Evolutionary conservation across 2,329 filamentous ascomycete species (phyloP), one percentile per base, ranked within the genome.

Genomic region (Lecanicillium sp.): DNA sequence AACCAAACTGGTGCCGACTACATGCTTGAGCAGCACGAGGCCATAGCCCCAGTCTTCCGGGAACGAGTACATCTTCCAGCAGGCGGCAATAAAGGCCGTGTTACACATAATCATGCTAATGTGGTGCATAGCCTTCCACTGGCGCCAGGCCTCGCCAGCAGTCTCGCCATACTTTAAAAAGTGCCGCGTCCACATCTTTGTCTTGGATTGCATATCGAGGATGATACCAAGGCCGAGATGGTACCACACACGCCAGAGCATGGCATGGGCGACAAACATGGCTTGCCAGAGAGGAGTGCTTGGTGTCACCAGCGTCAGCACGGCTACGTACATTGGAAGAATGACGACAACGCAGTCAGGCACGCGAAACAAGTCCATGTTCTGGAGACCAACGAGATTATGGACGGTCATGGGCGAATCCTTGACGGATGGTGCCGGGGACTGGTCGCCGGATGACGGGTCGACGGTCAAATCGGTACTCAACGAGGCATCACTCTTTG

Each of bases 81-180:
- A 87, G 2, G 89, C 88, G 14, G 88, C 86, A 43, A 90, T 72
- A 59, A 95, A 95, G 42, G 85, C 90, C 15, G 82, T 73, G 53
- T 95, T 90, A 61, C 85, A 90, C 76, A 95, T 80, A 41, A 80
- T 78, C 75, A 90, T 89, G 62, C 86, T 94, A 48, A 96, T 71
- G 57, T 98, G 87, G 54, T 95, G 95, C 53, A 94, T 78, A 22
- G 84, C 87, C 63, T 95, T 96, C 92, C 92, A 98, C 58, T 98
- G 90, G 41, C 83, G 80, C 92, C 92, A 98, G 4, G 90, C 90
- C 62, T 96, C 92, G 44, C 83, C 82, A 3, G 81, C 81, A 44
- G 76, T 88, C 58, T 96, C 92, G 45, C 92, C 92, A 53, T 83
- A 95, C 60, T 98, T 98, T 63, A 98, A 76, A 56, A 96, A 98